Percentiles rank a stretch among this genome's conserved stretches.
Evolutionary conservation across 257 asterid genomes (phyloP).

Genomic region (Scutellaria barbata): DNA sequence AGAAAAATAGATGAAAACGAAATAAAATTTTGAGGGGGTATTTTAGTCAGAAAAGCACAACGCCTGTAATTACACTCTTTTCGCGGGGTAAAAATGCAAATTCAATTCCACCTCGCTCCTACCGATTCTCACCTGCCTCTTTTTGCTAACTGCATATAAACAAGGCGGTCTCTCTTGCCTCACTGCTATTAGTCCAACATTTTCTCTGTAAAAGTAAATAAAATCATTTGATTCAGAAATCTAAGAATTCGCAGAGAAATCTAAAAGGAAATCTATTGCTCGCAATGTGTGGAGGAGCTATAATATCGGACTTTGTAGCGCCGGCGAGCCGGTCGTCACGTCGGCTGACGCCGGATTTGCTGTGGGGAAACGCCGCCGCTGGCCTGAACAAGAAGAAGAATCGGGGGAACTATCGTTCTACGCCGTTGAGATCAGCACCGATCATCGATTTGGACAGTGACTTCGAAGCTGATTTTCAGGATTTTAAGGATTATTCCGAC

Average conservation of each 20-base stretch:
- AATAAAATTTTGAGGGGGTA: no score
- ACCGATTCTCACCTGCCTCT: conserved; percentile 42
- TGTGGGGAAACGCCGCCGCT: conserved; percentile 68
- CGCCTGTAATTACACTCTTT: neutral
- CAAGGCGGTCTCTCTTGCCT: conserved; percentile 24
- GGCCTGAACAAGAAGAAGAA: conserved; percentile 53
- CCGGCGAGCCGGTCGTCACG: conserved; percentile 74
- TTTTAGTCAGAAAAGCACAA: no score
- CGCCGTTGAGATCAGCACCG: conserved; percentile 61
- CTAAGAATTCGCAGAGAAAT: conserved; percentile 15
- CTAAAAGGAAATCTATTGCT: neutral
- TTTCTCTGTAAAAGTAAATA: conserved; percentile 20
- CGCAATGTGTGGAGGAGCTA: conserved; percentile 90
- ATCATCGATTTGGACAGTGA: conserved; percentile 60
- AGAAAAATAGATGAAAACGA: no score
- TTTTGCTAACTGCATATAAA: conserved; percentile 33
- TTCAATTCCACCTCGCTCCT: conserved; percentile 45
- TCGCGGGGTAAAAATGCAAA: conserved; percentile 27
- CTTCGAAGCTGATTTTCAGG: conserved; percentile 89
- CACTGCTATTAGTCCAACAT: conserved; percentile 12
- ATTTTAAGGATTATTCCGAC: conserved; percentile 63
- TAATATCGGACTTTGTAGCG: conserved; percentile 60
- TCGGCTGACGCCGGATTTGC: conserved; percentile 74
- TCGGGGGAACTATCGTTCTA: conserved; percentile 46
- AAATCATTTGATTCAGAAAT: neutral